These are phyloP conservation scores for slime mould (Dictyostelium discoideum) DNA, from an alignment of 78 protist species.

Conservation along the genomic window DNA sequence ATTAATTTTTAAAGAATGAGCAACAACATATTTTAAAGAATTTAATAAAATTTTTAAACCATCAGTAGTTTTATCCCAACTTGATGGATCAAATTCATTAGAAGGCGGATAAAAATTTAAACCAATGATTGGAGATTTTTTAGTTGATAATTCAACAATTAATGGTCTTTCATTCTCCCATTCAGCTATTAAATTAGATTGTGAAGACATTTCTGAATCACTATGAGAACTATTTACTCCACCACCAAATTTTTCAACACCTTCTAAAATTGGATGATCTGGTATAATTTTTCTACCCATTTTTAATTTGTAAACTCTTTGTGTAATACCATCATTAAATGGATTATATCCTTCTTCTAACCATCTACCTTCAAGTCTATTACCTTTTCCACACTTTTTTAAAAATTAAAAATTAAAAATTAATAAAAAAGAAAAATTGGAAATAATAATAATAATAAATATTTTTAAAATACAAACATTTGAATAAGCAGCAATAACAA, in stretches of 20 bases:
- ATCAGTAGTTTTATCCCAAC: conserved; percentile 36
- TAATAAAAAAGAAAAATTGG: background rate
- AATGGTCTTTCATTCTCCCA: conserved; percentile 63
- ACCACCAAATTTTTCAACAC: conserved; percentile 21
- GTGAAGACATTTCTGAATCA: background rate
- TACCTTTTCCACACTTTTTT: conserved; percentile 54
- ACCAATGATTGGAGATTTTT: conserved; percentile 15
- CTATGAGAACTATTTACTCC: conserved; percentile 18
- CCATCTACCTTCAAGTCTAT: conserved; percentile 53
- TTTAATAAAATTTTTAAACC: conserved; percentile 26
- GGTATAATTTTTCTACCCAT: background rate
- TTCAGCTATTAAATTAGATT: conserved; percentile 1
- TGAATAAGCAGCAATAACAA: conserved; percentile 30
- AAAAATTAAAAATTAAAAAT: too few species aligned
- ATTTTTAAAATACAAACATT: conserved; percentile 7
- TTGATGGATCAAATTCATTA: background rate
- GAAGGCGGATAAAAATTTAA: conserved; percentile 75
- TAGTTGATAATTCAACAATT: conserved; percentile 2
- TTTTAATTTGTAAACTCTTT: conserved; percentile 2
- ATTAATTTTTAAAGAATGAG: background rate
- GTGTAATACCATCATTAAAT: conserved; percentile 41
- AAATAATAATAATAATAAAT: too few species aligned
- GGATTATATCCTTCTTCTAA: conserved; percentile 40
- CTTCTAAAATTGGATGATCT: conserved; percentile 34
- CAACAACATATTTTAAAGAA: conserved; percentile 34